Base-by-base conservation (phyloP, 441 rosid species). In the Flueggea neowawraea region DNA sequence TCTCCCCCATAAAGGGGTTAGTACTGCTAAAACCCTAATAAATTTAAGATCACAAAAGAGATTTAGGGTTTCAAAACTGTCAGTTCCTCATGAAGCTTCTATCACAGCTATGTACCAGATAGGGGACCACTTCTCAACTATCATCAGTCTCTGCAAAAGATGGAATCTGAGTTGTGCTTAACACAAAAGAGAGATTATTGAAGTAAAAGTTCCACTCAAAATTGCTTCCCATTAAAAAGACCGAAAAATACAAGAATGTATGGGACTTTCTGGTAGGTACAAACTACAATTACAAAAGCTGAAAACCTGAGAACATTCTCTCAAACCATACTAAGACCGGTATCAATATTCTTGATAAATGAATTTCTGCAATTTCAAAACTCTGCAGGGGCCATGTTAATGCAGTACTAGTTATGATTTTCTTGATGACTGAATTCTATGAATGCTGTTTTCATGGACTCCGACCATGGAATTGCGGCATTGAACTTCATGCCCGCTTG, bases 51-150 rank as follows among this genome's bases (percentile, higher is more conserved):
- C 55, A 52, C 16, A 52, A 52, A 14, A 1, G 16, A 52, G 28
- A 52, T 52, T 64, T 69, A 65, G 74, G 81, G 85, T 77, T 71
- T 68, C 74, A 67, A 73, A 22, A 22, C 28, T 22, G 2, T 22
- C 28, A 22, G 28, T 22, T 22, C 28, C 28, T 22, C 28, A 22
- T 22, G 28, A 22, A 22, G 28, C 28, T 22, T 22, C 28, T 22
- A 22, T 22, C 28, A 22, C 28, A 22, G 28, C 28, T 22, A 22
- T 22, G 28, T 22, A 22, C 2, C 28, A 22, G 28, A 0, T 22
- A 22, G 55, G 90, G 98, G 98, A 92, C 98, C 97, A 92, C 98
- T 88, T 79, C 68, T 84, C 94, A 88, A 89, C 96, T 77, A 81
- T 77, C 73, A 59, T 61, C 63, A 77, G 75, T 80, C 67, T 63